Base-by-base conservation (phyloP, 139 green algal genomes). In the Parachlorella kessleri region DNA sequence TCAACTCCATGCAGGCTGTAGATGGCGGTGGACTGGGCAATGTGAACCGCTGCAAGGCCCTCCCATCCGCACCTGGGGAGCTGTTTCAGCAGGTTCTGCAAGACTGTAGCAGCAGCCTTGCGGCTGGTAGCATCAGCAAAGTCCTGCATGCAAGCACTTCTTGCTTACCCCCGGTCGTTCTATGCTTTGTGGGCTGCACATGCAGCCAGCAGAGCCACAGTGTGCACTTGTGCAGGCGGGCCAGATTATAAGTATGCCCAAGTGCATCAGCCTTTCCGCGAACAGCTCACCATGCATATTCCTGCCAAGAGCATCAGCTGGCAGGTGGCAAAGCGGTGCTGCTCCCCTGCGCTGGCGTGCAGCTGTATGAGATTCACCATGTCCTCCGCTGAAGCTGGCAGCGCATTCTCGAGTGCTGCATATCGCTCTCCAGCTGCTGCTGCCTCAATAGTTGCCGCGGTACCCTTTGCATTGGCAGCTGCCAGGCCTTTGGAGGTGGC, bases 221-320 rank as follows among this genome's bases (percentile, higher is more conserved):
- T n/a, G n/a, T n/a, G n/a, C n/a, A n/a, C n/a, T n/a, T n/a, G n/a
- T n/a, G n/a, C n/a, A n/a, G n/a, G n/a, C n/a, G n/a, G n/a, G n/a
- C n/a, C n/a, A n/a, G n/a, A n/a, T n/a, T n/a, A n/a, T n/a, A n/a
- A n/a, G n/a, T n/a, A n/a, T n/a, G n/a, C n/a, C n/a, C n/a, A n/a
- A n/a, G n/a, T n/a, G n/a, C n/a, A n/a, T n/a, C n/a, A n/a, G n/a
- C n/a, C n/a, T n/a, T n/a, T n/a, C n/a, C n/a, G n/a, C n/a, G n/a
- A 59, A 18, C 48, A 59, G 14, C 48, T 59, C 48, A 59, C 48
- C 69, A 83, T 41, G 76, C 87, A 89, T 2, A 36, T 66, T 24
- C 80, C 75, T 30, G 77, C 83, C 36, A 89, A 48, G 32, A 59
- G 53, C 72, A 92, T 80, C 36, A 93, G 85, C 81, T 93, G 88